Evolutionary conservation across 176 grass and related monocot species (phyloP).

Genomic region (Olyra latifolia): DNA sequence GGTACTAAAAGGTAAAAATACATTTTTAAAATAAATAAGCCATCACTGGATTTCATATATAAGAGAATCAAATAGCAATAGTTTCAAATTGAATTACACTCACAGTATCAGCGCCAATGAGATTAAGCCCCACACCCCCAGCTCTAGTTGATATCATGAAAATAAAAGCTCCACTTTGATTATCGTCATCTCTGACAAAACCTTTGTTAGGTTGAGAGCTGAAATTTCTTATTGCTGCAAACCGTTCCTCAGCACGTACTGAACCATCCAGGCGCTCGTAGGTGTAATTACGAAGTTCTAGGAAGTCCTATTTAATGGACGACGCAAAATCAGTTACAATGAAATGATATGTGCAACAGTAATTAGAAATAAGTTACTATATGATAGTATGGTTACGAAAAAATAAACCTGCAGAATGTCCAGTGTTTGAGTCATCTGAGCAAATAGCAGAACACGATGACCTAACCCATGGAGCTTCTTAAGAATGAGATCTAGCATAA

Average conservation of each 20-base stretch:
- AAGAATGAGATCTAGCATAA: slow-evolving; percentile 77
- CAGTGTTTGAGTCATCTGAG: slow-evolving; percentile 97
- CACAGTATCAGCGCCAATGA: slow-evolving; percentile 95
- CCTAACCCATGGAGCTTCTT: slow-evolving; percentile 71
- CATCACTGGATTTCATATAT: slow-evolving; percentile 1
- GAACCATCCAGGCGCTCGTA: slow-evolving; percentile 95
- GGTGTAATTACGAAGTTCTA: slow-evolving; percentile 85
- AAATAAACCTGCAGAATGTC: slow-evolving; percentile 92
- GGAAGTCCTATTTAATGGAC: slow-evolving; percentile 67
- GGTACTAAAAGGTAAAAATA: slow-evolving; percentile 9
- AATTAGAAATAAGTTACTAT: slow-evolving; percentile 6
- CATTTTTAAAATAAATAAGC: slow-evolving; percentile 28
- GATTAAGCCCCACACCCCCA: slow-evolving; percentile 95
- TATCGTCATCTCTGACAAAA: slow-evolving; percentile 40
- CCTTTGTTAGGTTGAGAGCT: slow-evolving; percentile 52
- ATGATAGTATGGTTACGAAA: slow-evolving; percentile 11
- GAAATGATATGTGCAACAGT: not conserved
- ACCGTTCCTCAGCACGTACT: slow-evolving; percentile 92
- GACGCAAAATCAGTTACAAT: slow-evolving; percentile 11
- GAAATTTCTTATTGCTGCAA: slow-evolving; percentile 93
- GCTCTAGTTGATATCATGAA: slow-evolving; percentile 99
- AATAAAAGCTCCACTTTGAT: slow-evolving; percentile 73
- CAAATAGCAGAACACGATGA: slow-evolving; percentile 89
- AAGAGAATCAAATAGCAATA: slow-evolving; percentile 30
- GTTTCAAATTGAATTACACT: slow-evolving; percentile 48